Evolutionary conservation across 2,329 filamentous ascomycete genomes (phyloP).

Genomic region (Ramichloridium luteum): DNA sequence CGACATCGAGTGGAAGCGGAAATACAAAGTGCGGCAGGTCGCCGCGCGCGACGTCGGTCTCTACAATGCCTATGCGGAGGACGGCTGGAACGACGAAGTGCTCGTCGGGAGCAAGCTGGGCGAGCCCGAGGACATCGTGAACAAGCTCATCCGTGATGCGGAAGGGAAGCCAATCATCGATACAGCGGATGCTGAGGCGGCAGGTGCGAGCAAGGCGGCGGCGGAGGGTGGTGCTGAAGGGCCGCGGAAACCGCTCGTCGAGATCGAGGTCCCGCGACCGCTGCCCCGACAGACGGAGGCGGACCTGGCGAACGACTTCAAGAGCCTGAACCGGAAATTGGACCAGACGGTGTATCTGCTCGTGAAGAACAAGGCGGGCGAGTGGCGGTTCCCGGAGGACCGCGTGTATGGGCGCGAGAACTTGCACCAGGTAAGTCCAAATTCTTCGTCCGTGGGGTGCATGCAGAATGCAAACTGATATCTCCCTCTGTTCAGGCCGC

Average conservation of each 20-base stretch:
- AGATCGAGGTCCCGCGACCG: constrained; percentile 50
- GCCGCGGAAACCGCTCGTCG: constrained; percentile 12
- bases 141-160: constrained; percentile 63
- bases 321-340: constrained; percentile 66
- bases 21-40: constrained; percentile 63
- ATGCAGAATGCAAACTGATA: too few species aligned
- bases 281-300: constrained; percentile 62
- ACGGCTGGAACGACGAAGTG: constrained; percentile 86
- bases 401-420: constrained; percentile 58
- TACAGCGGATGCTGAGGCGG: constrained; percentile 29
- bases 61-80: constrained; percentile 61
- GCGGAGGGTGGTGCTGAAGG: constrained; percentile 23
- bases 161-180: constrained; percentile 42
- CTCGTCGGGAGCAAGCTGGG: constrained; percentile 59
- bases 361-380: constrained; percentile 57
- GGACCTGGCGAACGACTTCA: constrained; percentile 60
- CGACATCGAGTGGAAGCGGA: constrained; percentile 81
- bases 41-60: constrained; percentile 73
- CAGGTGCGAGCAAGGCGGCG: constrained; percentile 25
- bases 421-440: constrained; percentile 61
- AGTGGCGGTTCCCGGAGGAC: constrained; percentile 74
- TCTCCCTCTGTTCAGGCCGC: constrained; percentile 46
- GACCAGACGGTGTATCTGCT: constrained; percentile 79
- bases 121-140: constrained; percentile 50
- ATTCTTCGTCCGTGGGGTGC: too few species aligned